A percentile compares a stretch with the other conserved stretches of the same genome.
These are phyloP conservation scores for Tolypocladium paradoxum DNA, from an alignment of 2,329 filamentous ascomycete genomes.

Conservation along the genomic window DNA sequence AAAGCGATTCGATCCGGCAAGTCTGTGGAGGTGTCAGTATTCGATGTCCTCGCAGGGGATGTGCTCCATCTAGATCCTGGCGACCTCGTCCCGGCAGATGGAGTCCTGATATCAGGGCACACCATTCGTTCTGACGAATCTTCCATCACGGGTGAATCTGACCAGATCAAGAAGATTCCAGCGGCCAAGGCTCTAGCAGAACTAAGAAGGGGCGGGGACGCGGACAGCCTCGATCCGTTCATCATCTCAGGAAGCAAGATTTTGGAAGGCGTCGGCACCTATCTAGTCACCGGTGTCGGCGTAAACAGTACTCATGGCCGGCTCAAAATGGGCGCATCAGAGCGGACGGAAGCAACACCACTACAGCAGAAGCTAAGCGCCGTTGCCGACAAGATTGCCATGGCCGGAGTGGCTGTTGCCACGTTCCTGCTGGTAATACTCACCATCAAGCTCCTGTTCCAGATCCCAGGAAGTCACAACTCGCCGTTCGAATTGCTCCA, in stretches of 20 bases:
- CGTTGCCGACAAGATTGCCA: slow-evolving; percentile 23
- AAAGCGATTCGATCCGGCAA: slow-evolving; percentile 59
- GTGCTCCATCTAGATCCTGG: slow-evolving; percentile 59
- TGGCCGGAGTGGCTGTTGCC: slow-evolving; percentile 51
- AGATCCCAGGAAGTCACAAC: slow-evolving; percentile 39
- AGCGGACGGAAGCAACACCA: slow-evolving; percentile 41
- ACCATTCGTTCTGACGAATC: slow-evolving; percentile 57
- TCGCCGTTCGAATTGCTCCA: slow-evolving; percentile 44
- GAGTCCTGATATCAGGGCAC: slow-evolving; percentile 50
- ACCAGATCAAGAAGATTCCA: slow-evolving; percentile 56
- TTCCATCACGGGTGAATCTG: slow-evolving; percentile 63
- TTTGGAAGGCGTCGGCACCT: slow-evolving; percentile 41
- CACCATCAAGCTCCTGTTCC: slow-evolving; percentile 64
- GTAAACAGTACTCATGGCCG: slow-evolving; percentile 42
- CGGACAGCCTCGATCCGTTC: slow-evolving; percentile 51
- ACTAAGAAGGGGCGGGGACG: slow-evolving; percentile 34
- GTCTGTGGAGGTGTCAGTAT: slow-evolving; percentile 50
- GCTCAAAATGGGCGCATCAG: slow-evolving; percentile 37
- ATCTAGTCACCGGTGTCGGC: slow-evolving; percentile 44
- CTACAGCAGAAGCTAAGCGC: slow-evolving; percentile 41
- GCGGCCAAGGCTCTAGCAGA: slow-evolving; percentile 47
- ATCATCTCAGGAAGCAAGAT: slow-evolving; percentile 47
- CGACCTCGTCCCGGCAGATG: slow-evolving; percentile 61
- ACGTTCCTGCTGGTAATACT: slow-evolving; percentile 65
- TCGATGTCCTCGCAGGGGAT: slow-evolving; percentile 59